phyloP scores from a whole-genome alignment of 108 stramenopile genomes.

The Nannochloropsis oceanica region DNA sequence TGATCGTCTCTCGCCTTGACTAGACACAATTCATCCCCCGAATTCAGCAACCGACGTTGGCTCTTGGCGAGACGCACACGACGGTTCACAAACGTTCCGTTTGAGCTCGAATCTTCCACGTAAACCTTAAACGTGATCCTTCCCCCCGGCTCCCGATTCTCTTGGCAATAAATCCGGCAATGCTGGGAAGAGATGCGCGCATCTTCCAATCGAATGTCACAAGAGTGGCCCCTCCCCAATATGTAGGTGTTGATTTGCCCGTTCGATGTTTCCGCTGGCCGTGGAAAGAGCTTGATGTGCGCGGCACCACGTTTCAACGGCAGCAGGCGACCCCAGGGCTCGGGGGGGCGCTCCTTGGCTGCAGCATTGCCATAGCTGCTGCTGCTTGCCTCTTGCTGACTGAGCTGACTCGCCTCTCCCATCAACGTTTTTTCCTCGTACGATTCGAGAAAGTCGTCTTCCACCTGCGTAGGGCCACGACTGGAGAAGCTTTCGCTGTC shows the following conservation, averaged over 20 bases:
- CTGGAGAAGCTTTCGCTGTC: neutral
- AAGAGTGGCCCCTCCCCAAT: neutral
- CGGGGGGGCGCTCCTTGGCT: neutral
- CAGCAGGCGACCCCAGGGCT: neutral
- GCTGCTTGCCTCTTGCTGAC: neutral
- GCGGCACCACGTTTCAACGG: neutral
- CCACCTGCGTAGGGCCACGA: neutral
- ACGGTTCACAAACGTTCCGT: constrained; percentile 73
- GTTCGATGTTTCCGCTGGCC: neutral
- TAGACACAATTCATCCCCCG: constrained; percentile 80
- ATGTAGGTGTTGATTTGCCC: neutral
- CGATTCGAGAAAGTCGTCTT: neutral
- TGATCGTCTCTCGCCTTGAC: constrained; percentile 45
- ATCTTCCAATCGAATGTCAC: constrained; percentile 16
- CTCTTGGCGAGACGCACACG: constrained; percentile 48
- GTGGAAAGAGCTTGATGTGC: neutral
- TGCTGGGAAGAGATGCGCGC: constrained; percentile 22
- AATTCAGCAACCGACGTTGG: constrained; percentile 60
- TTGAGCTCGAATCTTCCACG: constrained; percentile 70
- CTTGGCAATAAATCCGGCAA: constrained; percentile 14
- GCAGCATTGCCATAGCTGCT: neutral
- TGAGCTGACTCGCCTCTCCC: neutral
- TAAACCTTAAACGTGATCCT: constrained; percentile 39
- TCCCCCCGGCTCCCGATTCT: neutral
- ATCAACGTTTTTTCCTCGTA: neutral